Evolutionary conservation across 331 rosid genomes (phyloP).

Genomic region (Quercus lobata): DNA sequence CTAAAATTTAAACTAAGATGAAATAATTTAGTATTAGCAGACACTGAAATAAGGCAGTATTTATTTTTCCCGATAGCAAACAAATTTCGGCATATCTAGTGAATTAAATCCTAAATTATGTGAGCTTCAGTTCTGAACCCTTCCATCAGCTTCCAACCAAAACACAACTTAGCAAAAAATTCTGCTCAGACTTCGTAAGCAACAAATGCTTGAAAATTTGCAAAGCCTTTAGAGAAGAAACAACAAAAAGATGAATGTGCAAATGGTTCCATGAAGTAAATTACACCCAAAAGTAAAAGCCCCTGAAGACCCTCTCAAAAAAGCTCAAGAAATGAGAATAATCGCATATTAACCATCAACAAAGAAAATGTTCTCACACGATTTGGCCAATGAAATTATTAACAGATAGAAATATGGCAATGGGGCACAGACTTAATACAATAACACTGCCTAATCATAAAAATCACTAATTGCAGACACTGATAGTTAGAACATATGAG

Average conservation of each 20-base stretch:
- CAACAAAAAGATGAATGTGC: background rate
- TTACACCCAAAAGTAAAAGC: too few species aligned
- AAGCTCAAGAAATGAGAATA: too few species aligned
- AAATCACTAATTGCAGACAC: background rate
- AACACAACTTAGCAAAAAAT: background rate
- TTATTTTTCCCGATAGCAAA: background rate
- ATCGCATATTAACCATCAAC: too few species aligned
- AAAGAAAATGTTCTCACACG: too few species aligned
- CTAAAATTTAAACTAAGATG: background rate
- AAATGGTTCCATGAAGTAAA: background rate
- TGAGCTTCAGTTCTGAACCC: slow-evolving; percentile 4
- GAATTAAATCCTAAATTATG: background rate
- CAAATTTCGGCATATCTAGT: background rate
- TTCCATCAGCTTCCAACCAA: slow-evolving; percentile 1
- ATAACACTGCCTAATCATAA: background rate
- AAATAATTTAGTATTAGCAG: background rate
- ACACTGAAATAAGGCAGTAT: background rate
- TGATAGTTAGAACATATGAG: too few species aligned
- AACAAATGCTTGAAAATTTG: background rate
- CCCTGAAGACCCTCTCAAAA: too few species aligned
- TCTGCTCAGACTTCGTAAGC: background rate
- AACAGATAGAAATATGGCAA: too few species aligned
- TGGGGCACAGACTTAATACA: too few species aligned
- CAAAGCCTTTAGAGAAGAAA: background rate
- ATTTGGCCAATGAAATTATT: too few species aligned